These are phyloP conservation scores for Alternaria sp. DNA, from an alignment of 2,329 filamentous ascomycete genomes.

Conservation along the genomic window DNA sequence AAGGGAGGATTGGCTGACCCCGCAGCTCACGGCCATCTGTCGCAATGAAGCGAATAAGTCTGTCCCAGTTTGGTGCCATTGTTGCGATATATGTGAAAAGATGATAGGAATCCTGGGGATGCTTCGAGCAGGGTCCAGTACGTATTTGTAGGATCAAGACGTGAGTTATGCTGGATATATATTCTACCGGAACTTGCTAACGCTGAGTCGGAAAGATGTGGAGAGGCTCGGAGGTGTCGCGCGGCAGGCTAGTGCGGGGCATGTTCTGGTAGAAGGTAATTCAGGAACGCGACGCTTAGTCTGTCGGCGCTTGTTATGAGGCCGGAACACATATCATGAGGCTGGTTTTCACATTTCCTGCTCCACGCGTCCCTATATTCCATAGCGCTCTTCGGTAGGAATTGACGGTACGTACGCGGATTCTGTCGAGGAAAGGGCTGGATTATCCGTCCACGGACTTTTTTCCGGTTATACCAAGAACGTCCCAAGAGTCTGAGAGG, in stretches of 20 bases:
- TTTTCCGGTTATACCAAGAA: background rate
- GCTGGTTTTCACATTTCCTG: background rate
- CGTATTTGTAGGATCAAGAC: constrained; percentile 2
- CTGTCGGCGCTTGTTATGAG: constrained; percentile 11
- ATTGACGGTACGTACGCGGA: background rate
- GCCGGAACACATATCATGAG: background rate
- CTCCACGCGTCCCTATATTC: background rate
- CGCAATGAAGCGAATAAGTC: constrained; percentile 64
- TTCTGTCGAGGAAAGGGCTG: background rate
- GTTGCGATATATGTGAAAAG: background rate
- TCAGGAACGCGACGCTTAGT: background rate
- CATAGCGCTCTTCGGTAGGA: background rate
- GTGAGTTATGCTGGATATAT: constrained; percentile 24
- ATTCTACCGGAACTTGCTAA: constrained; percentile 24
- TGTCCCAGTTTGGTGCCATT: constrained; percentile 55
- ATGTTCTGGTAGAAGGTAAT: background rate
- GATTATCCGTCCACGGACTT: background rate
- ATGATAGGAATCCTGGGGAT: background rate
- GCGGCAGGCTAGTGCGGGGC: constrained; percentile 6
- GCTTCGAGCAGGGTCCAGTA: background rate
- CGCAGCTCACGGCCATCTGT: constrained; percentile 60
- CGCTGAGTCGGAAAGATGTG: constrained; percentile 26
- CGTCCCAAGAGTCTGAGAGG: background rate
- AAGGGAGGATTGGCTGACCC: constrained; percentile 62
- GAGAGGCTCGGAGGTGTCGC: constrained; percentile 19